A percentile compares a stretch with the other conserved stretches of the same genome.
Evolutionary conservation across 306 rosid species (phyloP).

Genomic region (Fagus sylvatica): DNA sequence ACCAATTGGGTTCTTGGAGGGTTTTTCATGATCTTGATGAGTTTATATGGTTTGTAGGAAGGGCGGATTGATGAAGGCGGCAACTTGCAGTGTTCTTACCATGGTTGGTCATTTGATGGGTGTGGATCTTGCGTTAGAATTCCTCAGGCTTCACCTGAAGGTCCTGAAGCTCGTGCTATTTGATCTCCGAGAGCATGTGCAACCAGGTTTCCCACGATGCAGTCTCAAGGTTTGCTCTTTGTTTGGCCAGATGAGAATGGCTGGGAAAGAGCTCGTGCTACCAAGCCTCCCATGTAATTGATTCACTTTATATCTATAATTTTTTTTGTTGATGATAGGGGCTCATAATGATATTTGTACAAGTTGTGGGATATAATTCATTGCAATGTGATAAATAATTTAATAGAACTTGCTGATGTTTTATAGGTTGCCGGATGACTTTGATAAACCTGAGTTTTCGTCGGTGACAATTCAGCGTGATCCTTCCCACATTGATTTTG

Average conservation of each 20-base stretch:
- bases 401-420: conserved; percentile 17
- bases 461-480: conserved; percentile 96
- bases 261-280: conserved; percentile 83
- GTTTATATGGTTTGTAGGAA: conserved; percentile 56
- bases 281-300: conserved; percentile 78
- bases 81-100: conserved; percentile 94
- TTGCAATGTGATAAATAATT: conserved; percentile 3
- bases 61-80: conserved; percentile 94
- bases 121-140: conserved; percentile 82
- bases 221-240: conserved; percentile 93
- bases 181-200: conserved; percentile 81
- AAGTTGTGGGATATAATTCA: not conserved
- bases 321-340: conserved; percentile 20
- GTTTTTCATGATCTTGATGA: conserved; percentile 2
- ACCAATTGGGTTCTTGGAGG: not conserved
- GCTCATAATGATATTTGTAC: not conserved
- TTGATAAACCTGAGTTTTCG: conserved; percentile 78
- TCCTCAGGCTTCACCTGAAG: conserved; percentile 87
- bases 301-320: conserved; percentile 10
- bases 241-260: conserved; percentile 99
- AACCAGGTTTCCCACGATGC: conserved; percentile 73
- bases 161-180: conserved; percentile 88
- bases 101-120: conserved; percentile 94
- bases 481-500: conserved; percentile 96
- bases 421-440: conserved; percentile 89